These are phyloP conservation scores for Leucogyrophana mollusca DNA, from an alignment of 768 basidiomycete genomes.

Conservation along the genomic window DNA sequence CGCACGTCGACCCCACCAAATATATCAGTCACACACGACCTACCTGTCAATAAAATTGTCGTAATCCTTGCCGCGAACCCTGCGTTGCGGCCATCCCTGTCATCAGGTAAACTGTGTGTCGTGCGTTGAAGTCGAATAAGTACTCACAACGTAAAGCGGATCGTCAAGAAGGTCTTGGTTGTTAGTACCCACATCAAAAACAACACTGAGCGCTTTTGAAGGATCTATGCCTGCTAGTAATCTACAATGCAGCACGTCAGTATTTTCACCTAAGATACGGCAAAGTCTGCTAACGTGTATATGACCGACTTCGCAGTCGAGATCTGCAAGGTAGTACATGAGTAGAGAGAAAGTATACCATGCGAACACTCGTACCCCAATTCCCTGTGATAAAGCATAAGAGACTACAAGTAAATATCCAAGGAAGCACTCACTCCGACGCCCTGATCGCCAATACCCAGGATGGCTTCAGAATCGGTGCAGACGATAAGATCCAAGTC, in stretches of 20 bases:
- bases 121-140: neutral
- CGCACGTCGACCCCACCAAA: neutral
- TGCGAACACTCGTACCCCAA: constrained; percentile 41
- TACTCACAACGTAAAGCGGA: constrained; percentile 61
- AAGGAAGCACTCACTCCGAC: constrained; percentile 50
- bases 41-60: constrained; percentile 77
- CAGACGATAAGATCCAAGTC: constrained; percentile 79
- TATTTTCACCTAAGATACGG: neutral
- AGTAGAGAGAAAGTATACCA: neutral
- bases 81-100: constrained; percentile 72
- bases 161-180: constrained; percentile 65
- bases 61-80: constrained; percentile 72
- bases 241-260: constrained; percentile 28
- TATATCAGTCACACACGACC: constrained; percentile 8
- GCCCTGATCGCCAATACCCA: constrained; percentile 76
- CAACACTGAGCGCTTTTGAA: constrained; percentile 53
- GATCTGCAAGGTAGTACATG: constrained; percentile 46
- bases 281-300: constrained; percentile 51
- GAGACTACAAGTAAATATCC: constrained; percentile 21
- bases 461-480: constrained; percentile 82
- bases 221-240: constrained; percentile 69
- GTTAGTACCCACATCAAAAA: constrained; percentile 77
- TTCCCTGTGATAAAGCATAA: constrained; percentile 31
- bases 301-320: constrained; percentile 77
- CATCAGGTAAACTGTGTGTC: neutral